A percentile compares a stretch with the other conserved stretches of the same genome.
Evolutionary conservation across 441 rosid genomes (phyloP).

Genomic region (Erodium chrysanthum): DNA sequence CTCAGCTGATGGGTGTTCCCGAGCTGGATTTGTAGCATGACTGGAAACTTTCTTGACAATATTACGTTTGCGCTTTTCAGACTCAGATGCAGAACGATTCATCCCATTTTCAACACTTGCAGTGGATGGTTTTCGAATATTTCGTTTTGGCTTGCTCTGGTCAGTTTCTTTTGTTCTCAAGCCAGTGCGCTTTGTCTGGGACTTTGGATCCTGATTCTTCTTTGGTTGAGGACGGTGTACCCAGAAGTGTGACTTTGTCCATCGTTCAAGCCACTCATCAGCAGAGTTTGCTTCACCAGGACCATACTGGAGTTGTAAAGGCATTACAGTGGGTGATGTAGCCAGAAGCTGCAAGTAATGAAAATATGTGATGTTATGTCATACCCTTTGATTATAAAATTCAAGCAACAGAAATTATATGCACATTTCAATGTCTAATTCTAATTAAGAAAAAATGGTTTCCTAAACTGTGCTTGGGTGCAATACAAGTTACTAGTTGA

Average conservation of each 20-base stretch:
- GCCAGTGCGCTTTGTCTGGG: conserved; percentile 29
- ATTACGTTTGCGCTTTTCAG: conserved; percentile 40
- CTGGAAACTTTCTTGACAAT: conserved; percentile 33
- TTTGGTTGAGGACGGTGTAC: conserved; percentile 30
- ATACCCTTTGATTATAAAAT: background rate
- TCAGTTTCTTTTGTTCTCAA: conserved; percentile 29
- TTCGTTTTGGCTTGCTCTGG: conserved; percentile 38
- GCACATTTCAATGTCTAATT: background rate
- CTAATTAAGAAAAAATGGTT: too few relatives aligned
- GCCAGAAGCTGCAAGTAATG: conserved; percentile 46
- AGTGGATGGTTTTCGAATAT: conserved; percentile 28
- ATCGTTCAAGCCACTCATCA: conserved; percentile 62
- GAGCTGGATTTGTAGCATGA: conserved; percentile 2
- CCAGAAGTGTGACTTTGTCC: conserved; percentile 61
- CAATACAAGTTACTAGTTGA: background rate
- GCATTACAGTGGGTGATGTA: conserved; percentile 33
- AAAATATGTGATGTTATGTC: conserved; percentile 14
- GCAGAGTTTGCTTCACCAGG: conserved; percentile 55
- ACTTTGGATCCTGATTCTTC: conserved; percentile 27
- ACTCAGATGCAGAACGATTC: conserved; percentile 28
- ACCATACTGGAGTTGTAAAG: conserved; percentile 41
- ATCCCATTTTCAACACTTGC: conserved; percentile 30
- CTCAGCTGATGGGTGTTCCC: conserved; percentile 9
- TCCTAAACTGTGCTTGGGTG: background rate
- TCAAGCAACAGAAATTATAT: background rate